phyloP scores from a whole-genome alignment of 2,329 filamentous ascomycete genomes.

The Ceratocystis variospora region DNA sequence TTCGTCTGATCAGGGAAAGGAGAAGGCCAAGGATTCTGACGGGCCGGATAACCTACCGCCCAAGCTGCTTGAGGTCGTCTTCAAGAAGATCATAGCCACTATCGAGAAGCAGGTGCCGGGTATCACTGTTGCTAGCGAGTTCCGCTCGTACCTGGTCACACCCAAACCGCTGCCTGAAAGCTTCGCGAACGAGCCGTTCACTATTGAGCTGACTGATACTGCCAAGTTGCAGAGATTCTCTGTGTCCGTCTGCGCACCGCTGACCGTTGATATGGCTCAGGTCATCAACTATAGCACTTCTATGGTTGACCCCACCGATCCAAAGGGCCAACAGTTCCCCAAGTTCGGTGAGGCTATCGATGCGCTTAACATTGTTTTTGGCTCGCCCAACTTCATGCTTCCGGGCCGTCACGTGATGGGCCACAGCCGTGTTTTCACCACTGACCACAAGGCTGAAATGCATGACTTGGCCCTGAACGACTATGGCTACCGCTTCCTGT shows the following conservation, averaged over 20 bases:
- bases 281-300: slow-evolving; percentile 35
- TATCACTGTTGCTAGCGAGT: slow-evolving; percentile 34
- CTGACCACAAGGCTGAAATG: background rate
- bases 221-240: slow-evolving; percentile 30
- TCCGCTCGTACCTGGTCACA: slow-evolving; percentile 34
- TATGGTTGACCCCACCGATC: slow-evolving; percentile 29
- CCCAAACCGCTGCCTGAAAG: slow-evolving; percentile 7
- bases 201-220: slow-evolving; percentile 12
- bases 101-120: slow-evolving; percentile 26
- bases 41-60: slow-evolving; percentile 26
- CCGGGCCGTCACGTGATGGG: slow-evolving; percentile 31
- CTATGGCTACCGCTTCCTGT: slow-evolving; percentile 22
- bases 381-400: slow-evolving; percentile 30
- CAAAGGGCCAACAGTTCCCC: slow-evolving; percentile 29
- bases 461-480: slow-evolving; percentile 23
- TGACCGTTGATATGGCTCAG: slow-evolving; percentile 25
- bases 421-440: slow-evolving; percentile 36
- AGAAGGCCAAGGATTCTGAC: slow-evolving; percentile 13
- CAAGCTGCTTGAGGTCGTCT: slow-evolving; percentile 32
- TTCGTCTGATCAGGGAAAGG: background rate
- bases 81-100: slow-evolving; percentile 28
- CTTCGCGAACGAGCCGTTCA: slow-evolving; percentile 7
- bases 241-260: slow-evolving; percentile 31
- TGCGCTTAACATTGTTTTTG: slow-evolving; percentile 40
- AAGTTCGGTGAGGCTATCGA: slow-evolving; percentile 37